Evolutionary conservation across 2,329 filamentous ascomycete species (phyloP).

Genomic region (Cladosporium austrohemisphaericum): DNA sequence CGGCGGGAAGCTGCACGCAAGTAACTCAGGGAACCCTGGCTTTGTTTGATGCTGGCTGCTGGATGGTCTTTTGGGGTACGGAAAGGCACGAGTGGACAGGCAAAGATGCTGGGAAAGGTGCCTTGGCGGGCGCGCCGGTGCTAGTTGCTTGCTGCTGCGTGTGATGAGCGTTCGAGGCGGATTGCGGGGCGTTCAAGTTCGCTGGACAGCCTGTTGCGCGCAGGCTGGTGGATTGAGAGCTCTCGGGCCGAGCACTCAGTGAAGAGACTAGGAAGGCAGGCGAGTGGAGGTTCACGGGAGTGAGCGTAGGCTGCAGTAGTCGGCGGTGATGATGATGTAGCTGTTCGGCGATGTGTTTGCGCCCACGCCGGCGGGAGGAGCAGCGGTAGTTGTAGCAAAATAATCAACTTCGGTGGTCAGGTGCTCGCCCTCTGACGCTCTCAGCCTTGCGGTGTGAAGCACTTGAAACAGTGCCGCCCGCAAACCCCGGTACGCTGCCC

Average conservation of each 20-base stretch:
- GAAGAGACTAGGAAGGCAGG: background rate
- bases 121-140: conserved; percentile 10
- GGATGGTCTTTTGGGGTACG: background rate
- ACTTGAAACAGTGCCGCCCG: conserved; percentile 8
- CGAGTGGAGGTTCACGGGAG: background rate
- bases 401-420: conserved; percentile 1
- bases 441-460: conserved; percentile 14
- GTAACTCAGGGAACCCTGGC: conserved; percentile 14
- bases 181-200: conserved; percentile 10
- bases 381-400: background rate
- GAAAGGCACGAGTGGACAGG: conserved; percentile 12
- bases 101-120: conserved; percentile 7
- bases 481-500: conserved; percentile 7
- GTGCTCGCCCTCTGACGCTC: background rate
- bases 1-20: conserved; percentile 6
- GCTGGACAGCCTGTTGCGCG: background rate
- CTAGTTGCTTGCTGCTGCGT: conserved; percentile 5
- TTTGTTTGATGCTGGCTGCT: background rate
- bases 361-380: conserved; percentile 1
- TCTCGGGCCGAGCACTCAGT: conserved; percentile 13
- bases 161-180: conserved; percentile 7
- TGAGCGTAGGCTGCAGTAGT: background rate
- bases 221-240: conserved; percentile 1
- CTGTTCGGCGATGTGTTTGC: background rate
- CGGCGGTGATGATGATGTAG: background rate